Percentiles rank a stretch among this genome's conserved stretches.
Conservation (phyloP, 116 monocot species). For the Cymodocea nodosa region DNA sequence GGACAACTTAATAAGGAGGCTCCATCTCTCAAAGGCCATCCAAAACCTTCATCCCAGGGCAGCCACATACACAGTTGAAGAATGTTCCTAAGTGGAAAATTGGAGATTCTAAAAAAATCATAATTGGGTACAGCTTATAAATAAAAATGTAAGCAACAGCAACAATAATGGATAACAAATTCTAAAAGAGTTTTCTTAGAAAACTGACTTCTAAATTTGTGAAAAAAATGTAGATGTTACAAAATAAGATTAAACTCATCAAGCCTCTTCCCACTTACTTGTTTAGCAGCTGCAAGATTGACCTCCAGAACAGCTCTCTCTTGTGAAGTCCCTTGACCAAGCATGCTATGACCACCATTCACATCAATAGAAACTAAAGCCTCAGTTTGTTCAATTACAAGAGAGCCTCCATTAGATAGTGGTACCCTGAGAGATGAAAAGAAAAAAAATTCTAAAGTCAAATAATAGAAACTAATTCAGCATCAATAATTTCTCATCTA, state of each 20-base stretch:
- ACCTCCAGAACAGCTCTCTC: conserved; percentile 86
- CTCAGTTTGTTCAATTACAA: conserved; percentile 97
- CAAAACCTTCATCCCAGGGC: too few species aligned
- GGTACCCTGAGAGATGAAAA: conserved; percentile 37
- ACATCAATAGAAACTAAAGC: conserved; percentile 96
- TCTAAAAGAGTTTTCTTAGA: too few species aligned
- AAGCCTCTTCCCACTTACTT: conserved; percentile 33
- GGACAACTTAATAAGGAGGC: too few species aligned
- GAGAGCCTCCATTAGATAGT: conserved; percentile 84
- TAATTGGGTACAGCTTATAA: background rate
- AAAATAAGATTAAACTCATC: too few species aligned
- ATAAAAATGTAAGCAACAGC: background rate
- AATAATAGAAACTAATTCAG: too few species aligned
- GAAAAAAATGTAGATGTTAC: too few species aligned
- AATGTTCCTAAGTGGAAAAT: background rate
- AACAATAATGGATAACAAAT: too few species aligned
- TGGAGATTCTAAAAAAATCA: background rate
- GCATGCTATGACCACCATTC: conserved; percentile 81
- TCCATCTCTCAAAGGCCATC: too few species aligned
- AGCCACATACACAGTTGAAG: background rate
- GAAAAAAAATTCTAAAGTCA: background rate
- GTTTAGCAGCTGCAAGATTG: conserved; percentile 90
- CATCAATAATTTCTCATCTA: too few species aligned
- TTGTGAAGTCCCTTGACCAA: conserved; percentile 74
- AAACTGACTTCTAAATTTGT: too few species aligned